Base-by-base conservation (phyloP, 352 stramenopile species). In the Pythium biforme region DNA sequence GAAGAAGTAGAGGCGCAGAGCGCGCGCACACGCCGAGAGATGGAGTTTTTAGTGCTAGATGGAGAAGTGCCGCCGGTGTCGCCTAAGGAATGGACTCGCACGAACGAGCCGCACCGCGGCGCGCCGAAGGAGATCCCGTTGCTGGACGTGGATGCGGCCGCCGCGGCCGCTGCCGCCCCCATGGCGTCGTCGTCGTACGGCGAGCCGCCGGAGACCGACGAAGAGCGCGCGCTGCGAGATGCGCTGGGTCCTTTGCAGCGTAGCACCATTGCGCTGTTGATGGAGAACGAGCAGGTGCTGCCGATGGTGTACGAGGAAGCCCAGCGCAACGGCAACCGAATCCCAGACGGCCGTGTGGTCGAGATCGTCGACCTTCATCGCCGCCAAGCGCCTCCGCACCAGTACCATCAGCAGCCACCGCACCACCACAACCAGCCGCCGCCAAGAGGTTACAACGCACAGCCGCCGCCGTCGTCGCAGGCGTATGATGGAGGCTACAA, bases 11-110 rank as follows among this genome's bases (percentile, higher is more conserved):
- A 77, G 31, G 74, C 76, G 14, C 86, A 95, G 56, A 72, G 74
- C 33, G 76, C 72, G 31, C 81, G 86, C 31, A 90, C 81, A 48
- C 86, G 86, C 23, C 83, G 81, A 34, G 83, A 91, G 62, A 88
- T 93, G 62, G 86, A 95, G 59, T 95, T 86, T 62, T 72, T 92
- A 64, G 81, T 95, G 22, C 62, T 95, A 55, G 81, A 86, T 60
- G 83, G 83, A 25, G 86, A 95, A 70, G 80, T 92, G 60, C 83
- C 86, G 37, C 85, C 84, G 27, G 46, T 71, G 34, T 89, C 81
- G 26, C 86, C 86, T 7, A 92, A 93, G 58, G 86, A 95, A 58
- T 95, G 86, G 86, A 71, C 73, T 67, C 80, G 76, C 11, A 64
- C 70, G n/a, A 89, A 83, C 43, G 83, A 95, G 26, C 74, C 76